Base-by-base conservation (phyloP, 257 asterid genomes). In the Plectranthus barbatus region DNA sequence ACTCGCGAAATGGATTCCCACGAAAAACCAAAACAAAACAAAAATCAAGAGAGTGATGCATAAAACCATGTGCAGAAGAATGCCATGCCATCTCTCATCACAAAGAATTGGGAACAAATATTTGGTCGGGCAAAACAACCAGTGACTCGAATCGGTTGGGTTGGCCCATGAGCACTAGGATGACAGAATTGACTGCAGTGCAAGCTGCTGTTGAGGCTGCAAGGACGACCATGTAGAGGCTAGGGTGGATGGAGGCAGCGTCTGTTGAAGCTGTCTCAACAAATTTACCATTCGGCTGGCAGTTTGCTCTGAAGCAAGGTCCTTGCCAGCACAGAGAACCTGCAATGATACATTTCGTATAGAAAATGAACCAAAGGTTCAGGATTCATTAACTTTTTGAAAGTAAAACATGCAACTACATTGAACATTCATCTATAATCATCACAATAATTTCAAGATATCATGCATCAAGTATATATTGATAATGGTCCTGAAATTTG, bases 191-290 rank as follows among this genome's bases (percentile, higher is more conserved):
- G 95, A 79, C 70, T 83, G 97, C 76, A 90, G 56, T 0, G 91
- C 90, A 15, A 85, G 85, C 65, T 80, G 95, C 80, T 87, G 97
- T 72, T 90, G 97, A 56, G 95, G 96, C 78, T 85, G 95, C 77
- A 87, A 81, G 62, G 88, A 83, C 23, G 95, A 81, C 95, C 88
- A 90, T 13, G 91, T 85, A 0, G 97, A 86, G 59, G 95, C 95
- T 55, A 86, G 76, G 23, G 84, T 74, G 40, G 93, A 63, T 23
- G 96, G 96, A 64, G 97, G 93, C 12, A 87, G 77, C 4, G 97
- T 87, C 66, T 90, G 97, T 52, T 87, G 96, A 61, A 91, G 86
- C 76, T 91, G 97, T 78, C 87, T 82, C 84, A 91, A 79, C 62
- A 87, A 74, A 74, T 71, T 91, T 20, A 91, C 73, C 96, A 87